Conservation (phyloP, 352 stramenopile species). For the Phytophthora brassicae region DNA sequence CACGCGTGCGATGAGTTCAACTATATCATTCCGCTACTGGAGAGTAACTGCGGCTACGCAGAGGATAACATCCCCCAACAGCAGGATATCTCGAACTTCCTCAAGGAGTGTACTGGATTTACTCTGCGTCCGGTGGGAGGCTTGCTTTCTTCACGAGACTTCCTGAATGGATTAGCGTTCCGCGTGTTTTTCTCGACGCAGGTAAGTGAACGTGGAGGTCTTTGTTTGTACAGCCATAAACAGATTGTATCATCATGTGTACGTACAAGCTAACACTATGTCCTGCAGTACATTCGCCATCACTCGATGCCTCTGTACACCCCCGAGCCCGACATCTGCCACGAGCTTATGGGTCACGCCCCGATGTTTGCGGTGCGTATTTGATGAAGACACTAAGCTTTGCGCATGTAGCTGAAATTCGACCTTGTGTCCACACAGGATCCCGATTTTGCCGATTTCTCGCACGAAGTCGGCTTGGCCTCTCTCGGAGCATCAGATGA, state of each 20-base stretch:
- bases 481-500: conserved; percentile 95
- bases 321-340: conserved; percentile 98
- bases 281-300: conserved; percentile 91
- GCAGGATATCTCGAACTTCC: conserved; percentile 94
- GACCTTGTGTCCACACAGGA: conserved; percentile 51
- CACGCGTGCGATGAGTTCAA: conserved; percentile 98
- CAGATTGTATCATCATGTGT: neutral
- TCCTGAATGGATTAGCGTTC: conserved; percentile 97
- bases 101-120: conserved; percentile 92
- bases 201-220: conserved; percentile 45
- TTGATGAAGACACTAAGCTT: neutral
- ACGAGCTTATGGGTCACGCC: conserved; percentile 96
- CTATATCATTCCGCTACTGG: conserved; percentile 92
- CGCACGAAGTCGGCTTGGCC: conserved; percentile 95
- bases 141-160: conserved; percentile 96
- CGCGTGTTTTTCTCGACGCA: conserved; percentile 98
- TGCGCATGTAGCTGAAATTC: neutral
- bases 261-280: conserved; percentile 1
- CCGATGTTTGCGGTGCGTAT: conserved; percentile 93
- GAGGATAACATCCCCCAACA: conserved; percentile 95
- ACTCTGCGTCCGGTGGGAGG: conserved; percentile 93
- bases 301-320: conserved; percentile 96
- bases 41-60: conserved; percentile 94
- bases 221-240: neutral
- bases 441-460: conserved; percentile 97